Evolutionary conservation across 768 basidiomycete genomes (phyloP), one percentile per base, ranked within the genome.

Genomic region (Amanita inopinata): DNA sequence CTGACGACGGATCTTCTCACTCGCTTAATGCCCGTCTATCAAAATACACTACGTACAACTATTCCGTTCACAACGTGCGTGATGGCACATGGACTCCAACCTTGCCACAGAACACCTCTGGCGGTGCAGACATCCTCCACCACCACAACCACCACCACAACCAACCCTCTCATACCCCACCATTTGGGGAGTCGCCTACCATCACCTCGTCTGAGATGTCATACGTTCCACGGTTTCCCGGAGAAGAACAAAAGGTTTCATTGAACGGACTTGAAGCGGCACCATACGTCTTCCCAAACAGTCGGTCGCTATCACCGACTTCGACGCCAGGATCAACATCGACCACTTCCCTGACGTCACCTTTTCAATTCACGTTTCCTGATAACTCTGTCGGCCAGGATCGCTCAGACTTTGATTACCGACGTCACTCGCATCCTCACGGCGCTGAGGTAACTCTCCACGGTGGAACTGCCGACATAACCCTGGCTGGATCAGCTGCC

Each of bases 391-490:
- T 69, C 39, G 53, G 64, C 30, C 74, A 76, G 46, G 78, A 83
- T 42, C 71, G 76, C 35, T 34, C 73, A 44, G 80, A 82, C 37
- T 81, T 76, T 58, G 77, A 77, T 60, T 83, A 75, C 54, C 76
- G 80, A 52, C 73, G 78, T 46, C 70, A 73, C 49, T 65, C 73
- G 19, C 64, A 62, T 54, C 57, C 67, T 34, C 74, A 73, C 47
- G 61, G 63, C 46, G 63, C 80, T 32, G 78, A 84, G 46, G 71
- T 84, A 36, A 78, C 79, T 7, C 70, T 86, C 25, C 82, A 84
- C 45, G 80, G 80, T 35, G 82, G 81, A 45, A 81, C 78, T 4
- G 77, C 84, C 25, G 79, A 86, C 57, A 72, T 86, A 34, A 78
- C 83, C 14, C 55, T 78, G 33, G 50, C 71, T 40, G 65, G 71